Percentiles rank a stretch among this genome's conserved stretches.
These are phyloP conservation scores for Penicillium odoratum DNA, from an alignment of 495 filamentous ascomycete genomes.

Conservation along the genomic window DNA sequence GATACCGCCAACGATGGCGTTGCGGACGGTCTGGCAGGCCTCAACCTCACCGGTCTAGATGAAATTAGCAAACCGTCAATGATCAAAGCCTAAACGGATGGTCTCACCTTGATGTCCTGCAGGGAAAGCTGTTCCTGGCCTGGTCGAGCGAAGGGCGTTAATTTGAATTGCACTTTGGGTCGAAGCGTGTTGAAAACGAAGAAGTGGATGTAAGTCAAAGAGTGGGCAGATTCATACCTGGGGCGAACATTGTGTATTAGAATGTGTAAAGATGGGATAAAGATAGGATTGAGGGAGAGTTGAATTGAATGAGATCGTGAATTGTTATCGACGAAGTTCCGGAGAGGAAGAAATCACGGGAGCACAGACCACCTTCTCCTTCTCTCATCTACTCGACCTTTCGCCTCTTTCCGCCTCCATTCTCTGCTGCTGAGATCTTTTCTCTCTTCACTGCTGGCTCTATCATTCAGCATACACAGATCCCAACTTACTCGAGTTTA, in stretches of 20 bases:
- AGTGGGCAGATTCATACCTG: conserved; percentile 29
- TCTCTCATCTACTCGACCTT: conserved; percentile 19
- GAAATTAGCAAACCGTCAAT: conserved; percentile 4
- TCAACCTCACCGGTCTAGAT: conserved; percentile 63
- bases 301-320: conserved; percentile 4
- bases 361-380: conserved; percentile 33
- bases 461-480: not conserved
- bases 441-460: not conserved
- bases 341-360: conserved; percentile 33
- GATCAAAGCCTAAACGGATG: not conserved
- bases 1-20: conserved; percentile 60
- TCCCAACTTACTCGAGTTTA: not conserved
- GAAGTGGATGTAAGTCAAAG: not conserved
- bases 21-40: conserved; percentile 65
- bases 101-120: conserved; percentile 47
- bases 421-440: conserved; percentile 7
- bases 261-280: conserved; percentile 2
- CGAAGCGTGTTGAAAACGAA: not conserved
- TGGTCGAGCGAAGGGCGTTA: conserved; percentile 14
- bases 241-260: conserved; percentile 47
- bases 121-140: conserved; percentile 49
- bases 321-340: conserved; percentile 3
- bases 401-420: conserved; percentile 15
- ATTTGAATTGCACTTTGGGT: not conserved
- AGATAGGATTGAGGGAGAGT: not conserved